These are phyloP conservation scores for Pseudoneurospora amorphoporcata DNA, from an alignment of 495 filamentous ascomycete species.

Conservation along the genomic window DNA sequence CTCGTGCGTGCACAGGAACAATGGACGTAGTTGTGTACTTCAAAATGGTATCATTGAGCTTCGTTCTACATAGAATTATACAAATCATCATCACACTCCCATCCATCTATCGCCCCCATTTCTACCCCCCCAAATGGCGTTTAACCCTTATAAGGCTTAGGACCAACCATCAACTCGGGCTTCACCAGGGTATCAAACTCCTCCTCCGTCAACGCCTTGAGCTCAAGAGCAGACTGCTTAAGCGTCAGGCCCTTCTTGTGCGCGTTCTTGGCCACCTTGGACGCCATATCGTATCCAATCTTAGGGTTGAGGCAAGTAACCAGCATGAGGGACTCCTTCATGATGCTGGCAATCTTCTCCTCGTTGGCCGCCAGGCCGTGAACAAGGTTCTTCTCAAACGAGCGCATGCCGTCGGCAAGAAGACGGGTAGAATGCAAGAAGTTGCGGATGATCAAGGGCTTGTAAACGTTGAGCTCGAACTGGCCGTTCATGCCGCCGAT, in stretches of 20 bases:
- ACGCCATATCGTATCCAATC: constrained; percentile 97
- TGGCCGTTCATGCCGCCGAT: constrained; percentile 95
- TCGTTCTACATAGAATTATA: not conserved
- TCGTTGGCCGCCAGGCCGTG: constrained; percentile 87
- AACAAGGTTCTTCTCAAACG: constrained; percentile 89
- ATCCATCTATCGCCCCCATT: not conserved
- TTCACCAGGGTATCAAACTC: constrained; percentile 86
- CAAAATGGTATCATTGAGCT: not conserved
- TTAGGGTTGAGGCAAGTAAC: constrained; percentile 98
- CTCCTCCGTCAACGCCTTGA: constrained; percentile 78
- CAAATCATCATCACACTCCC: not conserved
- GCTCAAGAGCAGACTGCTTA: constrained; percentile 88
- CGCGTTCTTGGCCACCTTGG: constrained; percentile 97
- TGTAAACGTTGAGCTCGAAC: constrained; percentile 99
- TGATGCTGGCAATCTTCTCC: constrained; percentile 70
- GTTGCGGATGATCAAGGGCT: constrained; percentile 91
- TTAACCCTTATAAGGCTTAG: constrained; percentile 46
- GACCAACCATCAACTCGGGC: constrained; percentile 95
- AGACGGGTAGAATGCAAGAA: constrained; percentile 82
- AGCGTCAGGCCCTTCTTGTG: constrained; percentile 96
- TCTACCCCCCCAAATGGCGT: not conserved
- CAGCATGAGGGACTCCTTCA: constrained; percentile 92
- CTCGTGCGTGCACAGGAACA: not conserved
- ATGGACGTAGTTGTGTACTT: not conserved
- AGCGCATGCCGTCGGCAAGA: constrained; percentile 82